Percentiles rank a stretch among this genome's conserved stretches.
phyloP scores from a whole-genome alignment of 306 rosid species.

The Pueraria montana region DNA sequence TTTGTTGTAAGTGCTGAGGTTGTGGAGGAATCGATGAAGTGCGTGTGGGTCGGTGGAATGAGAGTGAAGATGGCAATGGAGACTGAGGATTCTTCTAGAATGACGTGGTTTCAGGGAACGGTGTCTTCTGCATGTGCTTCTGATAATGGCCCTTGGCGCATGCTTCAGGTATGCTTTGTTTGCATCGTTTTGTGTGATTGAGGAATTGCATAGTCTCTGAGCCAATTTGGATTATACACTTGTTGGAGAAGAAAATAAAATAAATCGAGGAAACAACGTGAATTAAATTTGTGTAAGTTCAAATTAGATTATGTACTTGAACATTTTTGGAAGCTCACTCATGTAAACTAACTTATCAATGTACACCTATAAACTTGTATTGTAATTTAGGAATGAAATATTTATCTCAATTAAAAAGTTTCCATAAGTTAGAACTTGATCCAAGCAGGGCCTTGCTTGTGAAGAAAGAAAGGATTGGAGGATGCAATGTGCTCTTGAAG shows the following conservation, averaged over 20 bases:
- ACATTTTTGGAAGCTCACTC: neutral
- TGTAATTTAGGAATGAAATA: neutral
- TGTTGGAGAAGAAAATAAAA: neutral
- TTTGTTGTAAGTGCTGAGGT: constrained; percentile 76
- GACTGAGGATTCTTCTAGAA: constrained; percentile 72
- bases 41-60: constrained; percentile 64
- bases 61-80: constrained; percentile 76
- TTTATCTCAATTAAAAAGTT: neutral
- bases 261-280: neutral
- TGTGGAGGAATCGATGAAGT: constrained; percentile 62
- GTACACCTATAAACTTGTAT: neutral
- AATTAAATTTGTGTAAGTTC: neutral
- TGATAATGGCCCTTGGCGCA: constrained; percentile 69
- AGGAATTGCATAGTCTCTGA: neutral
- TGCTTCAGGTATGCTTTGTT: constrained; percentile 68
- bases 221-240: neutral
- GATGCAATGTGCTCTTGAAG: neutral
- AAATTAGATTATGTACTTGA: neutral
- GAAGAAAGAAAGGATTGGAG: neutral
- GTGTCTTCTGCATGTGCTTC: constrained; percentile 41
- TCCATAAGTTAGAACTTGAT: neutral
- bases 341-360: neutral
- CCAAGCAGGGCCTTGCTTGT: neutral
- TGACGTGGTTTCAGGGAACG: constrained; percentile 76
- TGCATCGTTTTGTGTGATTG: neutral